Evolutionary conservation across 106 monocot species (phyloP), one percentile per base, ranked within the genome.

Genomic region (Dendrobium officinale): DNA sequence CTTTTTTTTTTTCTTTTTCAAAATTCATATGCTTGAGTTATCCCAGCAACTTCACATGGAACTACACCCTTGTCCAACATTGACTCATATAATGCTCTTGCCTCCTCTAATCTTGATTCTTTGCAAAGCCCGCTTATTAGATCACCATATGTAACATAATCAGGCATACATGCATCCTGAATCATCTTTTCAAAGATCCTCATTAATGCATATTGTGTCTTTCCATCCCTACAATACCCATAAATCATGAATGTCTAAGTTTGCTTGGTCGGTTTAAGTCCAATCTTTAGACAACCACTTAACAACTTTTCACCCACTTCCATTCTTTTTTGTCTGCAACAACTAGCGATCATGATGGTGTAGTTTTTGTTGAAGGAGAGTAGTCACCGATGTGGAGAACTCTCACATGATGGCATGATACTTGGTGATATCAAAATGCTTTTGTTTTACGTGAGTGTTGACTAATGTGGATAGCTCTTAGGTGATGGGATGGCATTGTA

Each of bases 71-170:
- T 99, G 41, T 91, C 95, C 64, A 99, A 17, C 99, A 99, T 99
- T 42, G 83, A 81, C 70, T 91, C 87, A 83, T 93, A 99, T 7
- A 99, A 75, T 27, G 83, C 89, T 13, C 85, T 75, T 79, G 99
- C 99, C 83, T 95, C 92, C 48, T 93, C 91, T 31, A 99, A 66
- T 68, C 95, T 93, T 27, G 83, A 88, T 47, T 90, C 95, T 82
- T 93, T 99, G 83, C 99, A 95, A 7, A 99, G 87, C n/a, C 95
- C 99, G 79, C 99, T 99, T 77, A 99, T 86, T 22, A 99, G 59
- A 84, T 95, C 85, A 51, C 93, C 89, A 83, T 99, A 99, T 16
- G 91, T 90, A 75, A 95, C 88, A 5, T 95, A 86, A 86, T 99
- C 95, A 67, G 89, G 87, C 9, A 74, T 22, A 37, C 86, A 89